Percentiles rank a stretch among this genome's conserved stretches.
Evolutionary conservation across 768 basidiomycete species (phyloP).

Genomic region (Boletus coccyginus): DNA sequence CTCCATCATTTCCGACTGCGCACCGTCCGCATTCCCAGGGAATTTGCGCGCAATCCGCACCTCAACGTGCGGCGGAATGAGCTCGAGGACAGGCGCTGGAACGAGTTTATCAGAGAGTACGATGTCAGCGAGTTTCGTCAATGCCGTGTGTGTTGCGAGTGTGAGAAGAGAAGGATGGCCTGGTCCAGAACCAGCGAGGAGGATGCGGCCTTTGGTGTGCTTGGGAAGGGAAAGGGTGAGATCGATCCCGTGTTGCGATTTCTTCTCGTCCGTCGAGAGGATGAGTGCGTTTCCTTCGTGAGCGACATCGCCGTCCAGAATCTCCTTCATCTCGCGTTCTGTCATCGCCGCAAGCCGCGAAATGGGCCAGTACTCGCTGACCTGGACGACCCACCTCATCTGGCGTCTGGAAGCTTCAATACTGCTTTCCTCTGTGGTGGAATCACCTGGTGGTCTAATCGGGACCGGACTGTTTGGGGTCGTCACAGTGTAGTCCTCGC

Average conservation of each 20-base stretch:
- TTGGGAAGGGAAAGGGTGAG: conserved; percentile 18
- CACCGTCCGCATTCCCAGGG: conserved; percentile 94
- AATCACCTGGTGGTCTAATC: conserved; percentile 14
- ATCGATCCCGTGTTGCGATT: conserved; percentile 31
- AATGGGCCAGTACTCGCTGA: conserved; percentile 96
- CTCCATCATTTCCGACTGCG: conserved; percentile 94
- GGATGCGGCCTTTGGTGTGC: conserved; percentile 58
- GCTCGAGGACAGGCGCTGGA: conserved; percentile 77
- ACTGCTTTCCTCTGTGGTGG: conserved; percentile 33
- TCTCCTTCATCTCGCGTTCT: conserved; percentile 61
- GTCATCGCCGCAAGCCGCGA: conserved; percentile 70
- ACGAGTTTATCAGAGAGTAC: conserved; percentile 97
- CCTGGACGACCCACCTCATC: conserved; percentile 92
- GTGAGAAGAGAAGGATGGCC: conserved; percentile 94
- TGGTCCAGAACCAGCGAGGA: conserved; percentile 92
- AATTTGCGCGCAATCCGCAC: conserved; percentile 94
- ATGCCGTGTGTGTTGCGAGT: conserved; percentile 76
- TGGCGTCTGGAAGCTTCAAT: conserved; percentile 55
- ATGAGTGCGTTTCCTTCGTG: conserved; percentile 5
- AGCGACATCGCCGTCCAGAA: conserved; percentile 44
- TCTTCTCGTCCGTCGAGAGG: conserved; percentile 33
- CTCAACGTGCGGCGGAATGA: conserved; percentile 72
- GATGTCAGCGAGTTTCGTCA: conserved; percentile 78
- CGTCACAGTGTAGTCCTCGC: conserved; percentile 50
- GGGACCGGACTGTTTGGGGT: conserved; percentile 75